Conservation (phyloP, 2,329 filamentous ascomycete genomes). For the Ascochyta clinopodiicola region DNA sequence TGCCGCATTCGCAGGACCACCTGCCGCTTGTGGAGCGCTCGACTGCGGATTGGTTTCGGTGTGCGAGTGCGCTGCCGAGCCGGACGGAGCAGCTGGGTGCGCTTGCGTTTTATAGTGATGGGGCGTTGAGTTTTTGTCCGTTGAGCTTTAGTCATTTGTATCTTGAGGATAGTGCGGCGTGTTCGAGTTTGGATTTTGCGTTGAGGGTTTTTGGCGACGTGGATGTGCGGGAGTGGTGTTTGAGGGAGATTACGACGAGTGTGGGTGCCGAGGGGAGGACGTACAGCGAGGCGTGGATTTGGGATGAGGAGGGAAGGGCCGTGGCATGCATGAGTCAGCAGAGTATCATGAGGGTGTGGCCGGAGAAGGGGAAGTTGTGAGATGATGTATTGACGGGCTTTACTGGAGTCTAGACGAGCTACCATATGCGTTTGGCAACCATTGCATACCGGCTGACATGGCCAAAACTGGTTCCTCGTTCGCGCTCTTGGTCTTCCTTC, state of each 20-base stretch:
- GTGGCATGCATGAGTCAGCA: constrained; percentile 60
- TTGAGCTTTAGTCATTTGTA: constrained; percentile 53
- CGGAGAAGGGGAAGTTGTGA: constrained; percentile 24
- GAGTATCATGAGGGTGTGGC: constrained; percentile 39
- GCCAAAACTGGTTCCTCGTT: constrained; percentile 64
- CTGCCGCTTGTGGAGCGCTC: constrained; percentile 41
- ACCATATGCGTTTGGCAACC: constrained; percentile 98
- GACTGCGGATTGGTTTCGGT: constrained; percentile 54
- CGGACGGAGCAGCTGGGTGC: constrained; percentile 47
- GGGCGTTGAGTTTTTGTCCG: constrained; percentile 53
- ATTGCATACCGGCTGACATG: constrained; percentile 85
- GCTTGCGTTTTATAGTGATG: constrained; percentile 56
- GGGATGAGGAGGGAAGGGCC: constrained; percentile 53
- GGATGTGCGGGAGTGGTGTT: constrained; percentile 53
- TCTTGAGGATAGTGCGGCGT: constrained; percentile 54
- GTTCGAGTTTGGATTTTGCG: constrained; percentile 59
- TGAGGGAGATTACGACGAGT: constrained; percentile 52
- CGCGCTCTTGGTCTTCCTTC: constrained; percentile 62
- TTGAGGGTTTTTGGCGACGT: constrained; percentile 53
- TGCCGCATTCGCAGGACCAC: constrained; percentile 46
- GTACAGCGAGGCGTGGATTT: constrained; percentile 55
- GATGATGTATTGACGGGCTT: neutral
- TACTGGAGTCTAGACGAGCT: constrained; percentile 17
- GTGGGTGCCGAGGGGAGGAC: constrained; percentile 52
- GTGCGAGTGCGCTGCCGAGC: constrained; percentile 20